Evolutionary conservation across 306 rosid genomes (phyloP), one percentile per base, ranked within the genome.

Genomic region (Vigna trinervia): DNA sequence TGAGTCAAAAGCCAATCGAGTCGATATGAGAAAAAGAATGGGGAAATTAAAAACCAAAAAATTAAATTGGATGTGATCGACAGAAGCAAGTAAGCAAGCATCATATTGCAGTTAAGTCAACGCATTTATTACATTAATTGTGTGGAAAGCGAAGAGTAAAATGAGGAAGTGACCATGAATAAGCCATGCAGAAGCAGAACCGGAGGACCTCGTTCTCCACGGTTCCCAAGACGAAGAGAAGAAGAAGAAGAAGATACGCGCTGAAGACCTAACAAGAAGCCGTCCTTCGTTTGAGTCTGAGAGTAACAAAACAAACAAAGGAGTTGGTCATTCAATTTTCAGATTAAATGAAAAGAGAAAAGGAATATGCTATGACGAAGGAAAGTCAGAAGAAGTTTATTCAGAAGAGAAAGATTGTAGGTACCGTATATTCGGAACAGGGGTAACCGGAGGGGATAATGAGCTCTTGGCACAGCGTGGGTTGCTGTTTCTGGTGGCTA

Each of bases 151-250:
- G 7, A 58, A 60, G 36, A 64, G 73, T 17, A 60, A 68, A 59
- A 19, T 12, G 53, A 81, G 73, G 28, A 15, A 9, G 59, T 57
- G 46, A 77, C 82, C 88, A 90, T 87, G 88, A 94, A 90, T 62
- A 94, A 86, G 2, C 98, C 98, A 75, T 94, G 98, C 78, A 75
- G 91, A 73, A 94, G 97, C 80, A 94, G 86, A 82, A 92, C 86
- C 47, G 98, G 96, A 72, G 90, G 91, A 32, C 92, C 90, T 28
- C 76, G 82, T 58, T 76, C 60, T 71, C 53, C 83, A 47, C 75
- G 61, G 60, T 78, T 26, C 19, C 77, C 75, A 74, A 51, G 43
- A 17, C 80, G 56, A 47, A 13, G 59, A 54, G 59, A 30, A 76
- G 90, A 84, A 65, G 90, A 81, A 22, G 23, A 22, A 75, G 90